phyloP scores from a whole-genome alignment of 192 early-diverging fungal species.

The Backusella mclennaniae region DNA sequence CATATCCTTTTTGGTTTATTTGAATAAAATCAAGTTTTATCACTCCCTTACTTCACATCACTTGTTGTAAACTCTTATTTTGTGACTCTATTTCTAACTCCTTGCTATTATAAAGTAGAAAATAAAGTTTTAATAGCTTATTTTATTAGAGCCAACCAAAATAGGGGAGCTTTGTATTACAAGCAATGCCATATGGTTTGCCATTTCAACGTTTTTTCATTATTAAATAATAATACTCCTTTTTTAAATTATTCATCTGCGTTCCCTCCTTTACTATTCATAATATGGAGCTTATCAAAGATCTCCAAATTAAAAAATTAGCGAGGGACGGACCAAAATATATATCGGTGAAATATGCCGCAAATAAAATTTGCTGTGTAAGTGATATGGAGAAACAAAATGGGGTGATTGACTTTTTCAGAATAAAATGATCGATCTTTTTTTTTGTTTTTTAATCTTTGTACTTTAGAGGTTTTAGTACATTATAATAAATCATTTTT shows the following conservation, averaged over 20 bases:
- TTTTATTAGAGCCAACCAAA: neutral
- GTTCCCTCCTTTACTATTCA: too few species aligned
- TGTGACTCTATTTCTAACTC: too few species aligned
- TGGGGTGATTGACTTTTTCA: neutral
- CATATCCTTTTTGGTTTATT: too few species aligned
- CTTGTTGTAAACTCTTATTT: too few species aligned
- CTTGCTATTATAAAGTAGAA: neutral
- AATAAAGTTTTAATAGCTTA: neutral
- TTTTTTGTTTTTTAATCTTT: neutral
- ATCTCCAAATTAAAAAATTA: neutral
- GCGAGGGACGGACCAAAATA: neutral
- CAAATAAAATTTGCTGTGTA: neutral
- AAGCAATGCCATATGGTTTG: too few species aligned
- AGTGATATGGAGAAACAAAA: neutral
- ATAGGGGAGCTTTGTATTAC: neutral
- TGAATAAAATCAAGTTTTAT: too few species aligned
- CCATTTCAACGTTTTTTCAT: too few species aligned
- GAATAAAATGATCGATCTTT: slow-evolving; percentile 1
- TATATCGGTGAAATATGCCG: neutral
- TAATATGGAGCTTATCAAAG: neutral
- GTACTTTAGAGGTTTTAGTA: neutral
- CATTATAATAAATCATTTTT: neutral
- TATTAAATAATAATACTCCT: neutral
- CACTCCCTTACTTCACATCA: too few species aligned
- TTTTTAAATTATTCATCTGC: neutral